These are phyloP conservation scores for Penicillium sp. DNA, from an alignment of 2,329 filamentous ascomycete species.

Conservation along the genomic window DNA sequence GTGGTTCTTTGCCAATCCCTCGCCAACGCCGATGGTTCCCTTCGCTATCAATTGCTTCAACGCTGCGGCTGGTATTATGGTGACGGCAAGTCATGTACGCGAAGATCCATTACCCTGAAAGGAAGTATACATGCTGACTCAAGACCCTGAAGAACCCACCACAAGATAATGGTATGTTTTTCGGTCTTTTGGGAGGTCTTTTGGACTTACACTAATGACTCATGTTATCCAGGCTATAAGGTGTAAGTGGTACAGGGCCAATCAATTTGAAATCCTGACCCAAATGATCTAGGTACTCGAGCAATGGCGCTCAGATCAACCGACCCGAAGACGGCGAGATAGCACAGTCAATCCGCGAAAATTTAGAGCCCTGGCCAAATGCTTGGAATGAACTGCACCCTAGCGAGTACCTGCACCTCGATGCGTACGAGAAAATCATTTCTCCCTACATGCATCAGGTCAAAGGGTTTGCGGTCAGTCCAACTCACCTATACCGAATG, in stretches of 20 bases:
- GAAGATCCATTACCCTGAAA: too few species aligned
- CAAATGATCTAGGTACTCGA: conserved; percentile 47
- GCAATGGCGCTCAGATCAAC: conserved; percentile 61
- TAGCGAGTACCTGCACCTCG: conserved; percentile 26
- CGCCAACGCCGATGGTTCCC: conserved; percentile 58
- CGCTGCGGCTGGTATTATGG: conserved; percentile 58
- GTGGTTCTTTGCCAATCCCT: conserved; percentile 52
- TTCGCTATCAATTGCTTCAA: conserved; percentile 52
- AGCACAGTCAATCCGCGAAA: conserved; percentile 50
- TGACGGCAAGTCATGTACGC: conserved; percentile 56
- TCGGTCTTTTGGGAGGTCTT: background rate
- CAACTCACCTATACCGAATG: background rate
- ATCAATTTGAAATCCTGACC: conserved; percentile 10
- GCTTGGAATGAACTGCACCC: conserved; percentile 46
- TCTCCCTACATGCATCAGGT: conserved; percentile 29
- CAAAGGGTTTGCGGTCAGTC: conserved; percentile 27
- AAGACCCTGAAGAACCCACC: conserved; percentile 52
- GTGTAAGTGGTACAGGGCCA: conserved; percentile 37
- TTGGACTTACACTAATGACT: too few species aligned
- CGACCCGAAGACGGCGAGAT: conserved; percentile 57
- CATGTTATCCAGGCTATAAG: conserved; percentile 52
- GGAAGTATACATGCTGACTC: too few species aligned
- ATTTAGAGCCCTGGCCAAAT: conserved; percentile 46
- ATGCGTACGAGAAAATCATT: conserved; percentile 27
- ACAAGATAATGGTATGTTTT: conserved; percentile 50